Evolutionary conservation across 1,139 yeast genomes (phyloP).

Genomic region (Spathaspora sp.): DNA sequence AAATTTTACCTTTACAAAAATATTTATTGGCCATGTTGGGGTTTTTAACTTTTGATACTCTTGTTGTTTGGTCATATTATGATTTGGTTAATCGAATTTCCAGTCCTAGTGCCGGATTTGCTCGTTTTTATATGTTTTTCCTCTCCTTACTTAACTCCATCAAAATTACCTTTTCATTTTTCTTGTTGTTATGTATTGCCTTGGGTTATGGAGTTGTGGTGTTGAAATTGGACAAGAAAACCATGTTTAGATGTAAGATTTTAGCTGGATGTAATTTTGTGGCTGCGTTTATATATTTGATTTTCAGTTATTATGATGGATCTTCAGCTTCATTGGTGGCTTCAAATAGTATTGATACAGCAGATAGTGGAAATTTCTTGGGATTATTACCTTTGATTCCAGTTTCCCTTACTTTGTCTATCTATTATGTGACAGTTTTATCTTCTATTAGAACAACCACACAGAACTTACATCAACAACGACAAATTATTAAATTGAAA

Average conservation of each 20-base stretch:
- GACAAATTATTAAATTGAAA: constrained; percentile 85
- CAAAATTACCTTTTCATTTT: constrained; percentile 85
- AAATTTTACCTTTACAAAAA: constrained; percentile 85
- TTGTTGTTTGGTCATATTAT: constrained; percentile 89
- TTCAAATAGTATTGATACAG: constrained; percentile 21
- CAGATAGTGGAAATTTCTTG: constrained; percentile 21
- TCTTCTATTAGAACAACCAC: constrained; percentile 75
- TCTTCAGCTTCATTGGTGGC: constrained; percentile 35
- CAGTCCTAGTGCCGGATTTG: constrained; percentile 55
- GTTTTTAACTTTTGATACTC: constrained; percentile 80
- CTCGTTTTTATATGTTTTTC: constrained; percentile 72
- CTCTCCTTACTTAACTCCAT: constrained; percentile 77
- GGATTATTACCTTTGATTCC: constrained; percentile 60
- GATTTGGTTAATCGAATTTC: constrained; percentile 70
- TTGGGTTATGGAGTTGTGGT: constrained; percentile 93
- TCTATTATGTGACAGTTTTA: constrained; percentile 74
- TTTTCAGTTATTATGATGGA: constrained; percentile 60
- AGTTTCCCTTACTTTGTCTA: constrained; percentile 64
- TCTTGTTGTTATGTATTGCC: constrained; percentile 78
- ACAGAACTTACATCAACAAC: constrained; percentile 71
- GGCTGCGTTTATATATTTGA: constrained; percentile 64
- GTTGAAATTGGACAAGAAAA: constrained; percentile 72
- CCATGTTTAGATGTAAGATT: constrained; percentile 79
- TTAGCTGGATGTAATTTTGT: constrained; percentile 73
- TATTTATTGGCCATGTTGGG: constrained; percentile 84